Evolutionary conservation across 2,329 filamentous ascomycete genomes (phyloP), one percentile per base, ranked within the genome.

Genomic region (Botrytis elliptica): DNA sequence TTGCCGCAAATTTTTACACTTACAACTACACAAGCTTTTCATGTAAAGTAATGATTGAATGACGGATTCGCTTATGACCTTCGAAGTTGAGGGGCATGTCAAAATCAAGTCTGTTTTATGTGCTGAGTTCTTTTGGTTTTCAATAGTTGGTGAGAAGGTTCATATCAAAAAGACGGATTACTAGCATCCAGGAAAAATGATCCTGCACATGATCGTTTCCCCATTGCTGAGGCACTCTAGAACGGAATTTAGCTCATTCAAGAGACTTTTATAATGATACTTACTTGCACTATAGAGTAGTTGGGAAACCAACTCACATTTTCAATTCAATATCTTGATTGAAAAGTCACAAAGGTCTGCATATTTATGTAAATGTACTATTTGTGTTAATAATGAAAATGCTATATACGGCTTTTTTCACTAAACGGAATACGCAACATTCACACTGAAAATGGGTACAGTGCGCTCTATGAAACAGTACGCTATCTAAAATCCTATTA

Each of bases 191-290:
- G n/a, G 8, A 18, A 12, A 8, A n/a, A 29, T n/a, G 12, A 10
- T 55, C n/a, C 1, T 3, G n/a, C 16, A n/a, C 7, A 38, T 9
- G 9, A 16, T 25, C 12, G 5, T 38, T 40, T 16, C 5, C 20
- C 16, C 0, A 14, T 25, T n/a, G 9, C 33, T 2, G 1, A 8
- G 4, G 36, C 20, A 6, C 0, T 20, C 20, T 10, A 59, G 16
- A 33, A 59, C 29, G 20, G 16, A 59, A 5, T 5, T 59, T 36
- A 33, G 29, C 57, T 36, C 8, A 22, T 22, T 18, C 57, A 2
- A 36, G 18, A 22, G 29, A 12, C 20, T 59, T 9, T 36, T 18
- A 36, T 36, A 22, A 59, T 59, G 4, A 6, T 5, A 36, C 57
- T 36, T 22, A 60, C 29, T 36, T 9, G 8, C 9, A 4, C 6